Percentiles rank a stretch among this genome's conserved stretches.
Conservation (phyloP, 2,329 filamentous ascomycete genomes). For the Metarhizium humberi region DNA sequence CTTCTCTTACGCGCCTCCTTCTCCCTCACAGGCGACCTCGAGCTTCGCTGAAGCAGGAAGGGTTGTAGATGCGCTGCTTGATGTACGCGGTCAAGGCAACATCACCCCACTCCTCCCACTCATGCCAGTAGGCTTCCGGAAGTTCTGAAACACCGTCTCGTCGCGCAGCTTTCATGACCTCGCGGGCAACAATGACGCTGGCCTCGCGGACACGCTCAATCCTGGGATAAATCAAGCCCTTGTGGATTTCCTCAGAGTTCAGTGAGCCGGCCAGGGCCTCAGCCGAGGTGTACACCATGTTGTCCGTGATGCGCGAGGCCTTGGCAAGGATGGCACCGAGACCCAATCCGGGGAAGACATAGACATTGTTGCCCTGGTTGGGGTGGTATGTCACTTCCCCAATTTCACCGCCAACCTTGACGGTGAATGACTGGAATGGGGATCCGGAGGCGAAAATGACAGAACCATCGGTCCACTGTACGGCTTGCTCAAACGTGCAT, state of each 20-base stretch:
- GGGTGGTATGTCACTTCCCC: conserved; percentile 60
- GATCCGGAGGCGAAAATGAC: conserved; percentile 93
- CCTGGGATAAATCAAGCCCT: conserved; percentile 82
- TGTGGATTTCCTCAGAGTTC: conserved; percentile 69
- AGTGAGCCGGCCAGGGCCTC: conserved; percentile 70
- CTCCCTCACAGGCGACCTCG: conserved; percentile 20
- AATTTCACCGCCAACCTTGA: conserved; percentile 46
- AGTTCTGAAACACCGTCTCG: conserved; percentile 66
- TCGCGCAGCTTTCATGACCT: conserved; percentile 89
- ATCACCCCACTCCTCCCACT: conserved; percentile 65
- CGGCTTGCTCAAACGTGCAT: conserved; percentile 91
- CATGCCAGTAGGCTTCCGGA: conserved; percentile 58
- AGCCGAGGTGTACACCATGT: conserved; percentile 95
- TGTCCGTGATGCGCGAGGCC: conserved; percentile 75
- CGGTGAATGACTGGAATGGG: conserved; percentile 68
- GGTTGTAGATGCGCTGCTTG: conserved; percentile 52
- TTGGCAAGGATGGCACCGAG: conserved; percentile 89
- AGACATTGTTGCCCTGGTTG: conserved; percentile 79
- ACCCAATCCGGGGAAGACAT: conserved; percentile 94
- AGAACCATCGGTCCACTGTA: conserved; percentile 82
- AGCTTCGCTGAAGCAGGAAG: conserved; percentile 32
- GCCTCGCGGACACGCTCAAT: conserved; percentile 89
- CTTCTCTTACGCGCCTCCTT: background rate
- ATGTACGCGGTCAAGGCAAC: conserved; percentile 52
- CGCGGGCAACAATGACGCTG: conserved; percentile 73